These are phyloP conservation scores for Ceratocystis destructans DNA, from an alignment of 2,329 filamentous ascomycete genomes.

Conservation along the genomic window DNA sequence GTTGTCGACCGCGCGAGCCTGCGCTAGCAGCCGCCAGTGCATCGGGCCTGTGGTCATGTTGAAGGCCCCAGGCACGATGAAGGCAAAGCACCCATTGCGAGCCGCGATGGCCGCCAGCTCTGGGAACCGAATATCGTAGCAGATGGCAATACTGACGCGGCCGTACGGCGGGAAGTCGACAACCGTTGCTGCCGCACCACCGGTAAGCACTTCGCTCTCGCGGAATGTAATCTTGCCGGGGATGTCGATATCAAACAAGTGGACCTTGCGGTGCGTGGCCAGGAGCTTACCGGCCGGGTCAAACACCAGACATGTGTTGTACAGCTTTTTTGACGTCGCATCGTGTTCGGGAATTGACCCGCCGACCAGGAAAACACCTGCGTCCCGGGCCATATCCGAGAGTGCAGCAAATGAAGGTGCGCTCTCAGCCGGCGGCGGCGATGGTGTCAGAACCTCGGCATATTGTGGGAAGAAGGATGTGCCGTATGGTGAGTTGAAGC, in stretches of 20 bases:
- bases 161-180: conserved; percentile 82
- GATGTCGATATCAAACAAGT: conserved; percentile 96
- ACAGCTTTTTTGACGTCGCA: conserved; percentile 45
- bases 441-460: conserved; percentile 69
- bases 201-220: conserved; percentile 76
- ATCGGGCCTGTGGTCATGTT: conserved; percentile 84
- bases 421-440: conserved; percentile 51
- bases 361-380: conserved; percentile 68
- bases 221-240: conserved; percentile 85
- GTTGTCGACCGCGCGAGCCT: conserved; percentile 80
- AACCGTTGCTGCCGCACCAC: conserved; percentile 73
- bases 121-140: conserved; percentile 95
- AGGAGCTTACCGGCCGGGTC: conserved; percentile 63
- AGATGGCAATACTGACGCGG: conserved; percentile 77
- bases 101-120: conserved; percentile 84
- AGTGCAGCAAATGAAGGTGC: conserved; percentile 80
- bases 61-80: conserved; percentile 94
- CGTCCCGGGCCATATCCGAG: conserved; percentile 62
- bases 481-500: conserved; percentile 97
- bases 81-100: conserved; percentile 68
- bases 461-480: conserved; percentile 81
- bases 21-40: conserved; percentile 77
- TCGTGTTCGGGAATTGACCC: conserved; percentile 84
- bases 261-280: conserved; percentile 83
- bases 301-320: conserved; percentile 85